A percentile compares a stretch with the other conserved stretches of the same genome.
Conservation (phyloP, 2,329 filamentous ascomycete genomes). For the Aspergillus sp. region DNA sequence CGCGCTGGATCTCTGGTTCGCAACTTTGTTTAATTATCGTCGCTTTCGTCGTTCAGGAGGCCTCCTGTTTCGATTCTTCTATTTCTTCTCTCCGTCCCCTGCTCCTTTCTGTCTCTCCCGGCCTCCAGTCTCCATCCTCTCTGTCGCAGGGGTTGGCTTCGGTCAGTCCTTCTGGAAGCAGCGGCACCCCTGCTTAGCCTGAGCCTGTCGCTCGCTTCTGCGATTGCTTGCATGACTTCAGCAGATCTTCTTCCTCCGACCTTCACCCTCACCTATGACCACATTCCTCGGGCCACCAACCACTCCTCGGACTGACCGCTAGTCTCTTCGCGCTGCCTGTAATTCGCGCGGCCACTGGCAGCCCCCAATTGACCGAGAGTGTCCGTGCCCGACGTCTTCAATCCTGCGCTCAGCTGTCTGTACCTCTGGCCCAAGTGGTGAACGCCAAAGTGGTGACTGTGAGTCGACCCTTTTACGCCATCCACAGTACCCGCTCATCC, state of each 20-base stretch:
- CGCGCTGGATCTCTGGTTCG: conserved; percentile 4
- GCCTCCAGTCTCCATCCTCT: background rate
- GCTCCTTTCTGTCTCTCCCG: background rate
- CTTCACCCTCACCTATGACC: conserved; percentile 3
- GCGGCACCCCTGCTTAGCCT: conserved; percentile 8
- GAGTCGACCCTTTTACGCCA: background rate
- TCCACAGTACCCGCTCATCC: background rate
- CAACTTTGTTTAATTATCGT: background rate
- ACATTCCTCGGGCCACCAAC: conserved; percentile 8
- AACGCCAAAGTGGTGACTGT: too few species aligned
- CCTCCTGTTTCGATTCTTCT: background rate
- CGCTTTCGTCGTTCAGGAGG: background rate
- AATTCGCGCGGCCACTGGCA: conserved; percentile 7
- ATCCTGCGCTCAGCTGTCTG: conserved; percentile 13
- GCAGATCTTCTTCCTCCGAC: conserved; percentile 12
- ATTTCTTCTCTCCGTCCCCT: background rate
- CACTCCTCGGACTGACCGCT: conserved; percentile 18
- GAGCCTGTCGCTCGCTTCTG: background rate
- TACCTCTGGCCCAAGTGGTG: background rate
- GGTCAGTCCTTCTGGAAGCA: conserved; percentile 9
- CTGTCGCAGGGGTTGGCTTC: background rate
- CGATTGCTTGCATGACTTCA: conserved; percentile 18
- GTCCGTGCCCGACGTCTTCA: conserved; percentile 26
- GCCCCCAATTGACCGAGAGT: conserved; percentile 10
- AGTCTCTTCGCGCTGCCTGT: conserved; percentile 1